Conservation (phyloP, 2,329 filamentous ascomycete species). For the Helotiales sp. region DNA sequence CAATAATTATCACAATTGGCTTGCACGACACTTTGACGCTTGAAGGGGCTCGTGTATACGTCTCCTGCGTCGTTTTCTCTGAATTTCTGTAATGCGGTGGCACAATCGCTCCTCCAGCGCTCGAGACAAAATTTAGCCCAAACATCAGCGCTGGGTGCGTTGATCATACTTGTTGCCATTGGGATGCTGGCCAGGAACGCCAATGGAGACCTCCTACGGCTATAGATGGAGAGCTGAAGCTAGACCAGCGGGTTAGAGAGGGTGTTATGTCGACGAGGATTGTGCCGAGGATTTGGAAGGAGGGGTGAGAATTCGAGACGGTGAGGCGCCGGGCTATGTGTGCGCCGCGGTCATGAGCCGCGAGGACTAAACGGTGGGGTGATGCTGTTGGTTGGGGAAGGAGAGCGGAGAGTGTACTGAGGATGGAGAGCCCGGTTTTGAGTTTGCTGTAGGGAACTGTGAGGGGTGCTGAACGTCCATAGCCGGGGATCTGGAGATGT, state of each 20-base stretch:
- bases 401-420: constrained; percentile 48
- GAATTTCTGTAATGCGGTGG: constrained; percentile 26
- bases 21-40: constrained; percentile 48
- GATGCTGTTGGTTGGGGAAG: constrained; percentile 16
- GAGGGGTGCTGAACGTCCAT: constrained; percentile 49
- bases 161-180: constrained; percentile 50
- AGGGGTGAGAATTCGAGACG: constrained; percentile 45
- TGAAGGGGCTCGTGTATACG: constrained; percentile 51
- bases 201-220: constrained; percentile 51
- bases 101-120: constrained; percentile 39
- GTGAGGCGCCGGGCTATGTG: constrained; percentile 55
- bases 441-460: constrained; percentile 46
- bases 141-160: constrained; percentile 47
- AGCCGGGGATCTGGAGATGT: constrained; percentile 48
- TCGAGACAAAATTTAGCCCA: constrained; percentile 46
- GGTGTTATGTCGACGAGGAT: constrained; percentile 56
- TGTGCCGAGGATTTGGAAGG: constrained; percentile 47
- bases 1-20: constrained; percentile 54
- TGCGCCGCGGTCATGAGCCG: constrained; percentile 56
- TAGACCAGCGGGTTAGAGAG: constrained; percentile 51
- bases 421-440: constrained; percentile 48
- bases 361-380: constrained; percentile 47
- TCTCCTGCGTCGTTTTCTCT: constrained; percentile 47
- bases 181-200: constrained; percentile 54
- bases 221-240: constrained; percentile 46